A percentile compares a stretch with the other conserved stretches of the same genome.
These are phyloP conservation scores for Hypoxylon cercidicola DNA, from an alignment of 495 filamentous ascomycete genomes.

Conservation along the genomic window DNA sequence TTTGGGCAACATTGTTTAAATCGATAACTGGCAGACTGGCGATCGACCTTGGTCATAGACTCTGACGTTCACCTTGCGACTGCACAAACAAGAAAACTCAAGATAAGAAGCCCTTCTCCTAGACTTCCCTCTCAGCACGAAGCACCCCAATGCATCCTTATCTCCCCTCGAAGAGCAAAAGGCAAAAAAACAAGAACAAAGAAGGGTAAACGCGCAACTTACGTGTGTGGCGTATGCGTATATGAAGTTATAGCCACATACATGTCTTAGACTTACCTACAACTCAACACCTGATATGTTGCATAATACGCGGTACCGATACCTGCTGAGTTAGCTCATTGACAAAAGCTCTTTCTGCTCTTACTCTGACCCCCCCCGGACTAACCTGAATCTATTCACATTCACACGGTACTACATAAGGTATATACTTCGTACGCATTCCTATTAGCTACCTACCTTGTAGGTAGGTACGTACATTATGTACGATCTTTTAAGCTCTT, in stretches of 20 bases:
- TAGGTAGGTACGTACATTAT: no score
- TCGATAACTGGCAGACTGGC: no score
- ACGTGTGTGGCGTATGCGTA: no score
- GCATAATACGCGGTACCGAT: no score
- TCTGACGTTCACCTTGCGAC: conserved; percentile 1
- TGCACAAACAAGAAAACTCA: neutral
- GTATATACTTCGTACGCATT: neutral
- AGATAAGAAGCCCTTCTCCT: neutral
- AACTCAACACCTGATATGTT: no score
- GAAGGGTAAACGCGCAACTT: no score
- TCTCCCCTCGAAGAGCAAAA: neutral
- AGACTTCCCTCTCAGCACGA: neutral
- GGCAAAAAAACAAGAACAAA: no score
- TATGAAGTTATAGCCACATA: no score
- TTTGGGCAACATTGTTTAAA: no score
- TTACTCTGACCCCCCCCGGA: neutral
- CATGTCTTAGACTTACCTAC: no score
- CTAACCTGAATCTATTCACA: neutral
- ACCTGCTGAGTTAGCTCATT: conserved; percentile 3
- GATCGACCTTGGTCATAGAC: neutral
- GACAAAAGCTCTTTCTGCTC: neutral
- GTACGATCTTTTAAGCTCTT: no score
- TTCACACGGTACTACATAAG: neutral
- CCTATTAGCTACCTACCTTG: neutral
- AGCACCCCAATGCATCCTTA: no score